Evolutionary conservation across 768 basidiomycete species (phyloP).

Genomic region (Pleurotus citrinopileatus): DNA sequence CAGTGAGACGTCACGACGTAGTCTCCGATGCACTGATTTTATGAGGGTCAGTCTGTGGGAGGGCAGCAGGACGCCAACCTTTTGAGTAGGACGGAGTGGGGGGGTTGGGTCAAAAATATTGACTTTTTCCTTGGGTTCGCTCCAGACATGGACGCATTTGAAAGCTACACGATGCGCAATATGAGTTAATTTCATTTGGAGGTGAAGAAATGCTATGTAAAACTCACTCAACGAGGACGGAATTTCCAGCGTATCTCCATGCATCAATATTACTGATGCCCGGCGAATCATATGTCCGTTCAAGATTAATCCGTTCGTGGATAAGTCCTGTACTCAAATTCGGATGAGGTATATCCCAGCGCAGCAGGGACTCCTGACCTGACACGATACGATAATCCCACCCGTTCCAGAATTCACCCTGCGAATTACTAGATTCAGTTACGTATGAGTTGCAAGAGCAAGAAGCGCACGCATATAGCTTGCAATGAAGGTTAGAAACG

Average conservation of each 20-base stretch:
- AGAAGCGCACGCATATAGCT: slow-evolving; percentile 67
- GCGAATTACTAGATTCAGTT: slow-evolving; percentile 4
- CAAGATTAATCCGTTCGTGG: slow-evolving; percentile 70
- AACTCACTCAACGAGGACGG: slow-evolving; percentile 60
- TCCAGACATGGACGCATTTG: slow-evolving; percentile 59
- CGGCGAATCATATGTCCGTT: slow-evolving; percentile 71
- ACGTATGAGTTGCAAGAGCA: background rate
- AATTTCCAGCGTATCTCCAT: slow-evolving; percentile 68
- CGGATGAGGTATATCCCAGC: background rate
- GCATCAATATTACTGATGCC: slow-evolving; percentile 68
- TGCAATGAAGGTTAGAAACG: slow-evolving; percentile 74
- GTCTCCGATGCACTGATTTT: slow-evolving; percentile 62
- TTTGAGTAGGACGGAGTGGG: slow-evolving; percentile 49
- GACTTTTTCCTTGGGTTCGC: slow-evolving; percentile 48
- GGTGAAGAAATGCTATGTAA: background rate
- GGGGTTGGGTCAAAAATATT: slow-evolving; percentile 63
- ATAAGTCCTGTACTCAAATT: slow-evolving; percentile 52
- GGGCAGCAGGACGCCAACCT: too few relatives aligned
- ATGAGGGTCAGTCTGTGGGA: too few relatives aligned
- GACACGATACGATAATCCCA: slow-evolving; percentile 75
- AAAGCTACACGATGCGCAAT: slow-evolving; percentile 44
- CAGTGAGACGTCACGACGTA: slow-evolving; percentile 79
- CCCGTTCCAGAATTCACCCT: slow-evolving; percentile 72
- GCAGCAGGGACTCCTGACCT: slow-evolving; percentile 38
- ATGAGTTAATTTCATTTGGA: too few relatives aligned